These are phyloP conservation scores for Nothopassalora personata DNA, from an alignment of 2,329 filamentous ascomycete species.

Conservation along the genomic window DNA sequence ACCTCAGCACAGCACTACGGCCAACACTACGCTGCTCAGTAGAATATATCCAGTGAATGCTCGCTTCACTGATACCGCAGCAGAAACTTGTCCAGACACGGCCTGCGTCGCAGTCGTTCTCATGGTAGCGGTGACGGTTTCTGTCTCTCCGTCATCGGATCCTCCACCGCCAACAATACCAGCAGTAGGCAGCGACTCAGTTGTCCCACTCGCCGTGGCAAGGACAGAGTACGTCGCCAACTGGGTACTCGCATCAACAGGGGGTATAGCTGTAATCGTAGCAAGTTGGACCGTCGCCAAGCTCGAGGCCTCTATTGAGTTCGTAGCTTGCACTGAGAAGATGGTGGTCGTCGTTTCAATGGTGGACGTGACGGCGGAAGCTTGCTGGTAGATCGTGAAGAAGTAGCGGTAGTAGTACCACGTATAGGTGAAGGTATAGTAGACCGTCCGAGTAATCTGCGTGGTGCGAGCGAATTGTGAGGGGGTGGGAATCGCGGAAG, in stretches of 20 bases:
- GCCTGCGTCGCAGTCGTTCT: too few species aligned
- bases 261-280: not conserved
- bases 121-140: too few species aligned
- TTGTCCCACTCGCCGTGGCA: too few species aligned
- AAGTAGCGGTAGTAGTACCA: constrained; percentile 4
- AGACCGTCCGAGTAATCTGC: not conserved
- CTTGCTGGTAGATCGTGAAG: not conserved
- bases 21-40: too few species aligned
- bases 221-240: too few species aligned
- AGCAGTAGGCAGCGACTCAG: too few species aligned
- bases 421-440: constrained; percentile 1
- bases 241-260: not conserved
- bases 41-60: too few species aligned
- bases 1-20: too few species aligned
- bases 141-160: too few species aligned
- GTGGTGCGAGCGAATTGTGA: not conserved
- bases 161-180: too few species aligned
- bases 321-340: constrained; percentile 1
- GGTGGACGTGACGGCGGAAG: not conserved
- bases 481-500: not conserved
- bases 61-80: too few species aligned
- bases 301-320: not conserved
- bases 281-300: not conserved
- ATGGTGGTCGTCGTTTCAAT: not conserved
- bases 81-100: too few species aligned